These are phyloP conservation scores for Shiraia bambusicola DNA, from an alignment of 2,329 filamentous ascomycete genomes.

Conservation along the genomic window DNA sequence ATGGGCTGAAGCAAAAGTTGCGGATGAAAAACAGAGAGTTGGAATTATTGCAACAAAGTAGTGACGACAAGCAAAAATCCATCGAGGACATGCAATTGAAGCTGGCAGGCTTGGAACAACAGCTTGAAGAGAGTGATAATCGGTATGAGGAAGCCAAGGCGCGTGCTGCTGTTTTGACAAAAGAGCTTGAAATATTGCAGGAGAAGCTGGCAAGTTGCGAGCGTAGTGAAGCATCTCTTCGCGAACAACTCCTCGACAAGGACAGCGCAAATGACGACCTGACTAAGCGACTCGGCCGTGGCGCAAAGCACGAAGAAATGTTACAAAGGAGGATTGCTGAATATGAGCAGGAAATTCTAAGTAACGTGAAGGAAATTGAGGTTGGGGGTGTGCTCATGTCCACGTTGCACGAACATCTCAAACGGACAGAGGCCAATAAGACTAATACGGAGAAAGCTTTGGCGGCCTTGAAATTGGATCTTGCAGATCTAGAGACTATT, in stretches of 20 bases:
- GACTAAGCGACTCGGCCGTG: conserved; percentile 22
- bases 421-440: conserved; percentile 21
- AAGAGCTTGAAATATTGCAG: conserved; percentile 19
- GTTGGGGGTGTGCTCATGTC: conserved; percentile 23
- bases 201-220: conserved; percentile 23
- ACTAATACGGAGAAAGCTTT: conserved; percentile 26
- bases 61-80: conserved; percentile 16
- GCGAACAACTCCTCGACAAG: conserved; percentile 23
- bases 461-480: conserved; percentile 15
- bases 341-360: conserved; percentile 26
- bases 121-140: conserved; percentile 14
- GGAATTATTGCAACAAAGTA: conserved; percentile 22
- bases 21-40: conserved; percentile 31
- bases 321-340: conserved; percentile 27
- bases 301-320: conserved; percentile 19
- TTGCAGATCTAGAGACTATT: conserved; percentile 18
- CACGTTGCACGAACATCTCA: conserved; percentile 27
- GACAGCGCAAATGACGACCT: conserved; percentile 18
- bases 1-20: conserved; percentile 23
- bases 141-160: conserved; percentile 28
- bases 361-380: conserved; percentile 22
- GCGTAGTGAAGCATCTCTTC: conserved; percentile 24
- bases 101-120: conserved; percentile 22
- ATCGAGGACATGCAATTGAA: conserved; percentile 28
- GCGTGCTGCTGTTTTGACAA: conserved; percentile 23